A percentile compares a stretch with the other conserved stretches of the same genome.
Conservation (phyloP, 2,329 filamentous ascomycete species). For the Arthrobotrys megalospora region DNA sequence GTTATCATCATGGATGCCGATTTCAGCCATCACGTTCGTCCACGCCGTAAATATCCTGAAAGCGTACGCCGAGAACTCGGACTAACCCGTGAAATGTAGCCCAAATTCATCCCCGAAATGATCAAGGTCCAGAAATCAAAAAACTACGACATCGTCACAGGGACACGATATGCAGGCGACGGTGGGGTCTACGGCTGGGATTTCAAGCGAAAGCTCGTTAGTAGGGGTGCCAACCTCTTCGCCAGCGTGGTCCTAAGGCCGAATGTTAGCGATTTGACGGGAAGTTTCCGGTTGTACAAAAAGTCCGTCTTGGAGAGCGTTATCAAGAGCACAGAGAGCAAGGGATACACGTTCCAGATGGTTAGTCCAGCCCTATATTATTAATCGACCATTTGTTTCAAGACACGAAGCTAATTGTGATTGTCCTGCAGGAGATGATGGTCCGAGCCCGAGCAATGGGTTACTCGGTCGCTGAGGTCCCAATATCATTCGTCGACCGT, state of each 20-base stretch:
- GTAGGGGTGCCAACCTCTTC: slow-evolving; percentile 91
- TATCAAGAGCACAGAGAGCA: slow-evolving; percentile 90
- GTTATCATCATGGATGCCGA: slow-evolving; percentile 99
- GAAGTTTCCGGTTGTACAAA: slow-evolving; percentile 96
- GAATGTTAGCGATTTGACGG: slow-evolving; percentile 94
- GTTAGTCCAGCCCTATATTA: slow-evolving; percentile 43
- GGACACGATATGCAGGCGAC: slow-evolving; percentile 90
- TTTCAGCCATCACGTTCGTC: slow-evolving; percentile 85
- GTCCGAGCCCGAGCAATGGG: slow-evolving; percentile 97
- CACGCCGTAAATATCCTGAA: neutral
- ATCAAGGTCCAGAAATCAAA: slow-evolving; percentile 82
- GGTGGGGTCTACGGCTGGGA: slow-evolving; percentile 98
- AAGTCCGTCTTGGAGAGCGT: slow-evolving; percentile 89
- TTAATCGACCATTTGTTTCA: neutral
- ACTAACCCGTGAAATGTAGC: slow-evolving; percentile 67
- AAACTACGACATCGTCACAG: slow-evolving; percentile 96
- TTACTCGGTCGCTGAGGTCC: slow-evolving; percentile 92
- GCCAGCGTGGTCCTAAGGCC: slow-evolving; percentile 94
- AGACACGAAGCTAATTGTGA: slow-evolving; percentile 8
- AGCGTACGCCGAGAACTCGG: neutral
- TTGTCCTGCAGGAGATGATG: slow-evolving; percentile 80
- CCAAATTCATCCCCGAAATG: slow-evolving; percentile 98
- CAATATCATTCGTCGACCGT: slow-evolving; percentile 95
- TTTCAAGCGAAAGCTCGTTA: slow-evolving; percentile 83
- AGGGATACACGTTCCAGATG: slow-evolving; percentile 99